Percentiles rank a stretch among this genome's conserved stretches.
These are phyloP conservation scores for Lipomyces yamanashiensis DNA, from an alignment of 805 yeast species.

Conservation along the genomic window DNA sequence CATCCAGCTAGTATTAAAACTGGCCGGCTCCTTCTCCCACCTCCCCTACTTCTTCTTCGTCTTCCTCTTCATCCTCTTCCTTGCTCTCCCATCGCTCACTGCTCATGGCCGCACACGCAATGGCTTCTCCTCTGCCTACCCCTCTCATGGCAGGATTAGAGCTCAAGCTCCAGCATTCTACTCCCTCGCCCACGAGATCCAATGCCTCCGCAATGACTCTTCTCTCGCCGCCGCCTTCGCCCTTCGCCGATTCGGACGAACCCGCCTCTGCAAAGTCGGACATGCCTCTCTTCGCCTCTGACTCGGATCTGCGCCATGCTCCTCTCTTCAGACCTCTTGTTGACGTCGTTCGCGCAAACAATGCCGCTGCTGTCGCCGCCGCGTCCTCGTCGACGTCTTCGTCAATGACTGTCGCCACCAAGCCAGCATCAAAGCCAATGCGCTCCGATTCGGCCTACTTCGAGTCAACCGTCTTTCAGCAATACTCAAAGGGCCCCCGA, in stretches of 20 bases:
- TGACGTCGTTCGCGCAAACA: conserved; percentile 22
- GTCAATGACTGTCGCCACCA: too few species aligned
- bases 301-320: conserved; percentile 8
- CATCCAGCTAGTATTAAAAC: conserved; percentile 5
- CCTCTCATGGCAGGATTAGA: conserved; percentile 26
- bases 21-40: background rate
- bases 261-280: conserved; percentile 8
- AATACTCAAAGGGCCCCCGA: conserved; percentile 26
- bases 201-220: conserved; percentile 5
- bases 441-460: conserved; percentile 22
- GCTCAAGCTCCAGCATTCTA: background rate
- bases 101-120: conserved; percentile 10
- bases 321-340: conserved; percentile 30
- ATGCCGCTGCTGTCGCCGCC: conserved; percentile 2
- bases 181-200: conserved; percentile 7
- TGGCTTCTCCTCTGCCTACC: conserved; percentile 31
- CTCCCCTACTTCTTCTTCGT: conserved; percentile 2
- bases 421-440: conserved; percentile 1
- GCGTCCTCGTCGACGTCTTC: background rate
- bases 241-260: conserved; percentile 15
- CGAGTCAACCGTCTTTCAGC: conserved; percentile 22
- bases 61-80: background rate
- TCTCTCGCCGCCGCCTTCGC: conserved; percentile 35
- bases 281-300: conserved; percentile 11
- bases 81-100: background rate